phyloP scores from a whole-genome alignment of 179 eudicot genomes.

The Patellifolia procumbens region DNA sequence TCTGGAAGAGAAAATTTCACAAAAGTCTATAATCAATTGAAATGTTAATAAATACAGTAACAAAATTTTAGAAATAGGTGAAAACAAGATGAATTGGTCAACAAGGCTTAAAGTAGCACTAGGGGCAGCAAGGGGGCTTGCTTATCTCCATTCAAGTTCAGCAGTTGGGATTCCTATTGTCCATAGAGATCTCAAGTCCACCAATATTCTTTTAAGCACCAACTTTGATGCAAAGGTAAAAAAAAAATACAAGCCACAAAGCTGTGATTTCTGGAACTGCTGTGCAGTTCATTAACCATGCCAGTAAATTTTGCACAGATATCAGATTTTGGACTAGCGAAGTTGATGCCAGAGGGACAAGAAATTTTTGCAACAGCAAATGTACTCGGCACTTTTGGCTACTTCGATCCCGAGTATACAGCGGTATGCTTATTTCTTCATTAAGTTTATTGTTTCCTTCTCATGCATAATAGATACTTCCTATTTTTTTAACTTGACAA shows the following conservation, averaged over 20 bases:
- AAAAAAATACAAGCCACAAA: slow-evolving; percentile 6
- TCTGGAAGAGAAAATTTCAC: not conserved
- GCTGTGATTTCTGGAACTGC: too few relatives aligned
- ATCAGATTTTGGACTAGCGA: slow-evolving; percentile 95
- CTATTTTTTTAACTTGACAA: too few relatives aligned
- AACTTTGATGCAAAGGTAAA: slow-evolving; percentile 89
- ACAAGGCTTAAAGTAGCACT: slow-evolving; percentile 85
- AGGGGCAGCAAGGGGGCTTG: slow-evolving; percentile 95
- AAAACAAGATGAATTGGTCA: slow-evolving; percentile 86
- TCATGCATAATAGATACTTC: not conserved
- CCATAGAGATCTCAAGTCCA: slow-evolving; percentile 95
- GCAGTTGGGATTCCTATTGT: slow-evolving; percentile 93
- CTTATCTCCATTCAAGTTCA: slow-evolving; percentile 88
- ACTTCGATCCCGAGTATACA: slow-evolving; percentile 93
- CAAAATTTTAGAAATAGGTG: slow-evolving; percentile 47
- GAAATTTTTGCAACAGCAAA: slow-evolving; percentile 75
- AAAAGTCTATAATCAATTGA: not conserved
- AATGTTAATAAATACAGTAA: not conserved
- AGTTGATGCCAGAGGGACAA: slow-evolving; percentile 94
- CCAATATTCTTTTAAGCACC: slow-evolving; percentile 71
- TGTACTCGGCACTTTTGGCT: slow-evolving; percentile 94
- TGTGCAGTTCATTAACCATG: not conserved
- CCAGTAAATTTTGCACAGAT: slow-evolving; percentile 43
- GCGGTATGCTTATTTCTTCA: slow-evolving; percentile 48
- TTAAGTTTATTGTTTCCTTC: not conserved